Evolutionary conservation across 169 alveolate species (phyloP), one percentile per base, ranked within the genome.

Genomic region (Cystoisospora suis): DNA sequence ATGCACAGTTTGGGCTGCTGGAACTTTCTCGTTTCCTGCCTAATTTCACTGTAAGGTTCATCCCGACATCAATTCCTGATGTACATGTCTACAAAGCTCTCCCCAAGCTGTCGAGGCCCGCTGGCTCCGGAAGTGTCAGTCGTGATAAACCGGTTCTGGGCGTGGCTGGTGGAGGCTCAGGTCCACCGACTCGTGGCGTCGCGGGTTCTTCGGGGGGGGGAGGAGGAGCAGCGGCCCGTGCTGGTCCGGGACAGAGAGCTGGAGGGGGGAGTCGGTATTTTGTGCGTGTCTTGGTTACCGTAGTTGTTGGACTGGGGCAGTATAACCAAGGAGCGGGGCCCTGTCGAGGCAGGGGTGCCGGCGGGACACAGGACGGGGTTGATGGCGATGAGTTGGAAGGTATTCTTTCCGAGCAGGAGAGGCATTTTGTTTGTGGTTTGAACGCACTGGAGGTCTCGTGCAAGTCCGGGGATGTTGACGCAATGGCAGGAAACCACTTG

Each of bases 401-500:
- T n/a, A 36, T 72, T 36, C 34, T 72, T 34, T 72, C 83, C 15
- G 83, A 72, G 83, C 83, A 72, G 53, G 83, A 72, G 56, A 46
- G 83, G 53, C 83, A 38, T 17, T 81, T 81, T 38, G 88, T 81
- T 53, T 34, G 79, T 49, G 88, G 72, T 3, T 44, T 81, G 75
- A 81, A 81, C 75, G 88, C 70, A 0, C 75, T 81, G 17, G 88
- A 81, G 27, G 88, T 45, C 2, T 61, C 70, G 15, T 81, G 79
- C 75, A 49, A 40, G 49, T 34, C 83, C n/a, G 75, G 75, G 12
- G 88, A 81, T 34, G 70, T 3, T 34, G 88, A 81, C 75, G 75
- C 46, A 72, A 81, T 49, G 88, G 88, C 88, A 34, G 88, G 88
- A 1, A 81, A 81, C 75, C 88, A 81, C 49, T 46, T 81, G 42